Conservation (phyloP, 345 rosid species). For the Melaleuca quinquenervia region DNA sequence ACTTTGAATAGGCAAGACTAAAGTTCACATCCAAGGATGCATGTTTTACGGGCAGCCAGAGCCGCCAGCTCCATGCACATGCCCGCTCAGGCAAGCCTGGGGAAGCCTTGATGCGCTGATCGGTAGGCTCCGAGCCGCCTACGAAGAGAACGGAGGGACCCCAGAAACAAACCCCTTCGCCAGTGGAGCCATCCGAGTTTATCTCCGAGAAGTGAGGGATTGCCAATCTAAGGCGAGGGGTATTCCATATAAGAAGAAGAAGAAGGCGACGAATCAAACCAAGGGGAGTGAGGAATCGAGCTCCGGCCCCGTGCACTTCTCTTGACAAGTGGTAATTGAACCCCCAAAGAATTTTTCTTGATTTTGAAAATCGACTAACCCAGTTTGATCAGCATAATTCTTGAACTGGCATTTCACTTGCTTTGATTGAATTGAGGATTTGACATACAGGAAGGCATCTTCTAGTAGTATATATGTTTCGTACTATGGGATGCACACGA, state of each 20-base stretch:
- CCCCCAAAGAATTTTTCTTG: neutral
- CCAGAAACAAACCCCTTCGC: conserved; percentile 82
- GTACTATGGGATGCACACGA: neutral
- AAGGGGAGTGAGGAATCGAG: conserved; percentile 25
- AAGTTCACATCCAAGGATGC: conserved; percentile 69
- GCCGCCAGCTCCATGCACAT: conserved; percentile 86
- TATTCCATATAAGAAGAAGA: conserved; percentile 78
- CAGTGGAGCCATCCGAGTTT: conserved; percentile 53
- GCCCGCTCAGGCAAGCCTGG: conserved; percentile 88
- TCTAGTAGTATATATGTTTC: neutral
- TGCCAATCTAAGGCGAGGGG: conserved; percentile 86
- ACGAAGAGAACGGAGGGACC: conserved; percentile 82
- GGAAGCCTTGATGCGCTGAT: conserved; percentile 90
- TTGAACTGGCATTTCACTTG: neutral
- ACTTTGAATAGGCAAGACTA: conserved; percentile 38
- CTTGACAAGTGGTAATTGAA: conserved; percentile 16
- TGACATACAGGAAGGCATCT: neutral
- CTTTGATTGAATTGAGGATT: neutral
- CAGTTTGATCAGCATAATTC: neutral
- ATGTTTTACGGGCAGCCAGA: conserved; percentile 80
- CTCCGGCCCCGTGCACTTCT: conserved; percentile 27
- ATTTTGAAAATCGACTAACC: neutral
- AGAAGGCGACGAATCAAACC: conserved; percentile 27
- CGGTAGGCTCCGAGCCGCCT: conserved; percentile 82
- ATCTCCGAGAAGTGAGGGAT: conserved; percentile 68